Conservation (phyloP, 1,139 yeast species). For the Suhomyces chickasaworum region DNA sequence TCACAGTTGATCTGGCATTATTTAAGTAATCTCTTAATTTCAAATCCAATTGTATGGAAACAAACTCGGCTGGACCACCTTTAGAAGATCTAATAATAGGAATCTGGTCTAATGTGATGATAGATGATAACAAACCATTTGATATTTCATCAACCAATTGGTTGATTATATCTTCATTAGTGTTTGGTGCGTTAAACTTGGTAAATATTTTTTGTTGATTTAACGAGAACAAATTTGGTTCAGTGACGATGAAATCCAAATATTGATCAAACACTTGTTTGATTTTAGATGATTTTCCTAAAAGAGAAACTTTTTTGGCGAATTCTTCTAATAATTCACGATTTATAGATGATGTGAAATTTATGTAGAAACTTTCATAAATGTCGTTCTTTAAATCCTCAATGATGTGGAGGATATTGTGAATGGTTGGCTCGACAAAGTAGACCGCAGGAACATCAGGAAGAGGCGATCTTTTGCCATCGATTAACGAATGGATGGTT, state of each 20-base stretch:
- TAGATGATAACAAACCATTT: conserved; percentile 74
- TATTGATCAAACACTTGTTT: conserved; percentile 93
- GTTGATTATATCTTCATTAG: conserved; percentile 76
- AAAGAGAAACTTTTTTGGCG: conserved; percentile 76
- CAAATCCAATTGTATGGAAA: conserved; percentile 83
- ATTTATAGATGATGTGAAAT: conserved; percentile 78
- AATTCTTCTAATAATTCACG: conserved; percentile 83
- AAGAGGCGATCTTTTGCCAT: conserved; percentile 69
- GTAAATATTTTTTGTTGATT: conserved; percentile 69
- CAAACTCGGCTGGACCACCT: conserved; percentile 94
- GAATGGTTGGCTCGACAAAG: conserved; percentile 84
- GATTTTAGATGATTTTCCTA: conserved; percentile 69
- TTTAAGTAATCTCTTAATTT: conserved; percentile 81
- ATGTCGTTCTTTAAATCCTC: conserved; percentile 72
- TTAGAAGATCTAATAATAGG: conserved; percentile 91
- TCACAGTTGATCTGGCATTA: conserved; percentile 53
- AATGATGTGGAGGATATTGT: conserved; percentile 67
- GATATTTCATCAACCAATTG: conserved; percentile 68
- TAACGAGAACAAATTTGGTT: conserved; percentile 83
- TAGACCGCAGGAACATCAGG: conserved; percentile 95
- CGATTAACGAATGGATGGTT: conserved; percentile 80
- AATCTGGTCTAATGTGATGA: conserved; percentile 74
- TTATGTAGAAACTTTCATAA: conserved; percentile 78
- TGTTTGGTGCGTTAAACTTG: conserved; percentile 65
- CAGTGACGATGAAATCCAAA: conserved; percentile 87